Evolutionary conservation across 495 filamentous ascomycete species (phyloP).

Genomic region (Penicillium dipodomyicola): DNA sequence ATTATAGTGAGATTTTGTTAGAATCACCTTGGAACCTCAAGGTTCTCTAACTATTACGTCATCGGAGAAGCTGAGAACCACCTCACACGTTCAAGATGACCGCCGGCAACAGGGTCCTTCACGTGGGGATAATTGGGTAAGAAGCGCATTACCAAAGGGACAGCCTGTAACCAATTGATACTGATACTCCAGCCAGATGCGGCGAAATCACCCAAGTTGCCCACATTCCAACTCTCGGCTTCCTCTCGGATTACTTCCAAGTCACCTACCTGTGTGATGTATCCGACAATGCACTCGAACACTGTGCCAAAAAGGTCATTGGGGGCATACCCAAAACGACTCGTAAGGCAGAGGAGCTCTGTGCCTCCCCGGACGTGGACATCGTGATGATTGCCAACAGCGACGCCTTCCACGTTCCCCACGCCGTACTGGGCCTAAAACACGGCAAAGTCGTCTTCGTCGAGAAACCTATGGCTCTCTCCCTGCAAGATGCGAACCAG

Average conservation of each 20-base stretch:
- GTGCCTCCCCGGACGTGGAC: constrained; percentile 38
- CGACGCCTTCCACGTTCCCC: constrained; percentile 40
- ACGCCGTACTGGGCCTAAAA: constrained; percentile 38
- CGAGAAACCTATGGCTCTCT: constrained; percentile 47
- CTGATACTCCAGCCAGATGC: background rate
- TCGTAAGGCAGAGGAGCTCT: constrained; percentile 25
- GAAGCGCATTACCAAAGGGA: background rate
- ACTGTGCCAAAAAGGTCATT: constrained; percentile 22
- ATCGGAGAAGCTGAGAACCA: background rate
- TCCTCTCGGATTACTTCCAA: constrained; percentile 32
- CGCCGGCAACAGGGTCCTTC: constrained; percentile 1
- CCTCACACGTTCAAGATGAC: constrained; percentile 1
- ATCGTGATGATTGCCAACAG: constrained; percentile 37
- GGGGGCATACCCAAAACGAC: constrained; percentile 24
- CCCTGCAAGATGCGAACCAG: constrained; percentile 21
- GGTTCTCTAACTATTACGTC: background rate
- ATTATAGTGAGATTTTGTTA: background rate
- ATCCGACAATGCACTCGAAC: constrained; percentile 27
- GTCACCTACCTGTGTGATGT: constrained; percentile 39
- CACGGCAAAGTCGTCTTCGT: constrained; percentile 40
- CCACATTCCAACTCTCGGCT: constrained; percentile 40
- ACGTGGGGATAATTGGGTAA: constrained; percentile 10
- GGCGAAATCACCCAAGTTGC: constrained; percentile 41
- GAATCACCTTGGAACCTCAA: background rate
- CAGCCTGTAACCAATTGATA: background rate